phyloP scores from a whole-genome alignment of 2,329 filamentous ascomycete species.

The Colletotrichum liaoningense region DNA sequence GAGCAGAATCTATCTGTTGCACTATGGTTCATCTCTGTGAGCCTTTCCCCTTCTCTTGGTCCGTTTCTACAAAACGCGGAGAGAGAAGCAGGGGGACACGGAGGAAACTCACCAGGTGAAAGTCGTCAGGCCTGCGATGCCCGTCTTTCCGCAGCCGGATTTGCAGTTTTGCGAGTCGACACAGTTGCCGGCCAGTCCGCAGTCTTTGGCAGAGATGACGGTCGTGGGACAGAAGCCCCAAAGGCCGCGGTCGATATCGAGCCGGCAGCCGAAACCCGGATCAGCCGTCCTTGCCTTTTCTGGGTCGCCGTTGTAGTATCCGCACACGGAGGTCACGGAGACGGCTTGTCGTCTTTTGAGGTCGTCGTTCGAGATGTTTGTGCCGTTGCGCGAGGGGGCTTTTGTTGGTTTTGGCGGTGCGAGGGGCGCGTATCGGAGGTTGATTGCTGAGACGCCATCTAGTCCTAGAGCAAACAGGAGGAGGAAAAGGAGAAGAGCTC shows the following conservation, averaged over 20 bases:
- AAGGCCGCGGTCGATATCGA: constrained; percentile 47
- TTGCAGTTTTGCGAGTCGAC: constrained; percentile 46
- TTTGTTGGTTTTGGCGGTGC: neutral
- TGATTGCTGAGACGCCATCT: neutral
- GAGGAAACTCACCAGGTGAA: constrained; percentile 48
- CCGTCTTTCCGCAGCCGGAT: constrained; percentile 45
- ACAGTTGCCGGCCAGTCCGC: constrained; percentile 50
- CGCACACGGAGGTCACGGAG: constrained; percentile 39
- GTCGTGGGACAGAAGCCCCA: constrained; percentile 54
- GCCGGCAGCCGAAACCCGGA: constrained; percentile 48
- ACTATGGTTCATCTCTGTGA: constrained; percentile 4
- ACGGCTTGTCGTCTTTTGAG: constrained; percentile 3
- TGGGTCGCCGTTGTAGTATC: constrained; percentile 46
- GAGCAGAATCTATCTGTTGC: constrained; percentile 44
- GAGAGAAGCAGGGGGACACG: too few species aligned
- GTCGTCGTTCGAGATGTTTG: neutral
- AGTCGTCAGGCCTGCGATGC: constrained; percentile 42
- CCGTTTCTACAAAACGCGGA: neutral
- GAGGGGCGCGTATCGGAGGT: neutral
- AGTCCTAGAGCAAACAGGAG: neutral
- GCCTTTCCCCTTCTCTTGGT: neutral
- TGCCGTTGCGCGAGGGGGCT: neutral
- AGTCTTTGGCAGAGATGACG: constrained; percentile 49
- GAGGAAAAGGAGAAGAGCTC: neutral
- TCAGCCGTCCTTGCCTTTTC: constrained; percentile 44